Evolutionary conservation across 305 asterid species (phyloP).

Genomic region (Fraxinus albicans): DNA sequence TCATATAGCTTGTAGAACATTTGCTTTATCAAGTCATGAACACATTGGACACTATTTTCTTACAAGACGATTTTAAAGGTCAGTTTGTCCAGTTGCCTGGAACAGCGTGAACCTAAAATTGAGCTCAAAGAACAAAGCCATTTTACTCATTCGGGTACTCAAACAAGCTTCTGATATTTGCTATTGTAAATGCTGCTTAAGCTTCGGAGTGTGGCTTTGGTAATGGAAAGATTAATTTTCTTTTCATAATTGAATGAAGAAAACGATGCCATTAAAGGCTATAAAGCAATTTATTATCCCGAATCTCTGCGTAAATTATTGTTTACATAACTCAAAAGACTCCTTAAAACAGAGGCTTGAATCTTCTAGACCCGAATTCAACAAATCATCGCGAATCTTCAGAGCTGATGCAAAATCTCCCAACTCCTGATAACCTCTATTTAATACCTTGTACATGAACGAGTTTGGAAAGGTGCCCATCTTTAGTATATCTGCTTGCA

Average conservation of each 20-base stretch:
- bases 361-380: constrained; percentile 15
- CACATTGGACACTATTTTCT: not conserved
- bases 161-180: not conserved
- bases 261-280: not conserved
- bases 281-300: not conserved
- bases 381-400: constrained; percentile 35
- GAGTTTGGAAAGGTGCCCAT: constrained; percentile 44
- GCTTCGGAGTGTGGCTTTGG: not conserved
- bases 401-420: constrained; percentile 46
- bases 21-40: not conserved
- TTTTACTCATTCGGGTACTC: not conserved
- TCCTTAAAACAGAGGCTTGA: not conserved
- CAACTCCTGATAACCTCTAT: constrained; percentile 45
- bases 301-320: not conserved
- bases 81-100: not conserved
- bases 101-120: not conserved
- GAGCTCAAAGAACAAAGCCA: not conserved
- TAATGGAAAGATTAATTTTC: not conserved
- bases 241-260: not conserved
- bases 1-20: not conserved
- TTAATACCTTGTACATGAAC: constrained; percentile 32
- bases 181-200: not conserved
- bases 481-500: constrained; percentile 80
- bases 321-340: not conserved
- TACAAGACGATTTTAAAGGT: not conserved